phyloP scores from a whole-genome alignment of 768 basidiomycete genomes.

The Suillus subaureus region DNA sequence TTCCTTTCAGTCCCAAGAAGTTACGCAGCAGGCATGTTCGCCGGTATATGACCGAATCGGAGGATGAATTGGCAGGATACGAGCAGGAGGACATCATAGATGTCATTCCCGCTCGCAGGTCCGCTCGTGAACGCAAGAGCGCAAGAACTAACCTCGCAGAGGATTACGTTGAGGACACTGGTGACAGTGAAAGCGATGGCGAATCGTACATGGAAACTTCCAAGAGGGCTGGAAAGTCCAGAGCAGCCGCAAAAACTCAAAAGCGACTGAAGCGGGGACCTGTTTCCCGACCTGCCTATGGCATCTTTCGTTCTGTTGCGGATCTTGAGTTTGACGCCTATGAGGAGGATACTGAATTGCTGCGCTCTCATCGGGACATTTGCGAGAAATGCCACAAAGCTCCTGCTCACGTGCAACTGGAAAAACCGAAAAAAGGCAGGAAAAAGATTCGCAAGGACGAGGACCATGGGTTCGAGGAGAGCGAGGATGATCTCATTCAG shows the following conservation, averaged over 20 bases:
- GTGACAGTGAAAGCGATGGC: conserved; percentile 34
- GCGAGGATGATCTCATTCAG: conserved; percentile 52
- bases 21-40: conserved; percentile 39
- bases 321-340: conserved; percentile 44
- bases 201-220: conserved; percentile 38
- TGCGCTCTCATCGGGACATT: conserved; percentile 59
- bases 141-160: conserved; percentile 40
- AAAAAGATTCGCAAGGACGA: conserved; percentile 46
- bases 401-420: conserved; percentile 60
- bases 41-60: conserved; percentile 41
- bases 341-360: conserved; percentile 54
- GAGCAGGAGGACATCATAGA: conserved; percentile 32
- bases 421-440: conserved; percentile 40
- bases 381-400: conserved; percentile 73
- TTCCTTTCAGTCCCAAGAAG: conserved; percentile 74
- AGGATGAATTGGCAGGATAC: conserved; percentile 42
- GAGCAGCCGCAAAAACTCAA: conserved; percentile 5
- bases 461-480: conserved; percentile 50
- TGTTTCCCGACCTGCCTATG: conserved; percentile 50
- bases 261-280: conserved; percentile 36
- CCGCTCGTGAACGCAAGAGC: conserved; percentile 47
- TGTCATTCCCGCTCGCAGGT: conserved; percentile 40
- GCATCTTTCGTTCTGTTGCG: conserved; percentile 44
- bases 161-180: conserved; percentile 18
- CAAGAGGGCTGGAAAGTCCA: conserved; percentile 12